phyloP scores from a whole-genome alignment of 169 alveolate species.

The Theileria parva region DNA sequence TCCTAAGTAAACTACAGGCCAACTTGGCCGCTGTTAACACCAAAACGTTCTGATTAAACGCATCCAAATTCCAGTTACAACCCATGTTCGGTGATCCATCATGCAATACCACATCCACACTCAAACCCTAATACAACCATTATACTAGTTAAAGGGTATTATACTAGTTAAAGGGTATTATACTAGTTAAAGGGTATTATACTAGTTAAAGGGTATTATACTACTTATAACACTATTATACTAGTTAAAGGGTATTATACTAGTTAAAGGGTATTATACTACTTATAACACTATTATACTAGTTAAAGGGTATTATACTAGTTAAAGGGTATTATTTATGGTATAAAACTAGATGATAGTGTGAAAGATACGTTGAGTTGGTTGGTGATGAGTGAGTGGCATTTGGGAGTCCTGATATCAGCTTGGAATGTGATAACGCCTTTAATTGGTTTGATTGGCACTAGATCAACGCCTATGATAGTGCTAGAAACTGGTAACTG shows the following conservation, averaged over 20 bases:
- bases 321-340: too few species aligned
- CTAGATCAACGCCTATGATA: slow-evolving; percentile 97
- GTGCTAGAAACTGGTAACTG: slow-evolving; percentile 91
- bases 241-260: too few species aligned
- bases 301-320: too few species aligned
- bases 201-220: too few species aligned
- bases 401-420: slow-evolving; percentile 86
- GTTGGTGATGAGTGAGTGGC: slow-evolving; percentile 48
- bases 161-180: too few species aligned
- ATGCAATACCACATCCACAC: slow-evolving; percentile 97
- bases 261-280: too few species aligned
- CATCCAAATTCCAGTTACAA: slow-evolving; percentile 96
- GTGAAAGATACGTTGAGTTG: slow-evolving; percentile 7
- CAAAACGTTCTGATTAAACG: slow-evolving; percentile 94
- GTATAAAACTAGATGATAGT: too few species aligned
- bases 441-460: slow-evolving; percentile 94
- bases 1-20: slow-evolving; percentile 83
- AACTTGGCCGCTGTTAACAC: slow-evolving; percentile 90
- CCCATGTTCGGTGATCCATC: slow-evolving; percentile 99
- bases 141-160: too few species aligned
- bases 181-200: too few species aligned
- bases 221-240: too few species aligned
- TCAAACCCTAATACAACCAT: slow-evolving; percentile 75
- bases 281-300: too few species aligned
- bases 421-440: slow-evolving; percentile 92